These are phyloP conservation scores for Ceratobasidium sp. DNA, from an alignment of 1,284 basidiomycete species.

Conservation along the genomic window DNA sequence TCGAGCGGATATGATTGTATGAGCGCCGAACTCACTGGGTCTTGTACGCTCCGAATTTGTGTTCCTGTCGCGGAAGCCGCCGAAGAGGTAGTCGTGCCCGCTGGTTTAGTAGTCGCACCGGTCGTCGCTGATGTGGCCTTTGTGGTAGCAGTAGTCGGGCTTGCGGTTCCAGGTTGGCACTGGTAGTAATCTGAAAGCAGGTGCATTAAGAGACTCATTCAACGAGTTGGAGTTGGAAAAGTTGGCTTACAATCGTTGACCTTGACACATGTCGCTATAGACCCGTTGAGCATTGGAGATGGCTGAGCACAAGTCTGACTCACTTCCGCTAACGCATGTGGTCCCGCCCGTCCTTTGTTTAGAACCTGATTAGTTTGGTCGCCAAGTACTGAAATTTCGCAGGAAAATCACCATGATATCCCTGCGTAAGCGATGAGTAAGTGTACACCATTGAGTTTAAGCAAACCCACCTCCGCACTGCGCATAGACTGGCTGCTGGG, in stretches of 20 bases:
- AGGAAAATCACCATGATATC: conserved; percentile 15
- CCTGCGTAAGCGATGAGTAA: conserved; percentile 13
- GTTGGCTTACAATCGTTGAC: conserved; percentile 33
- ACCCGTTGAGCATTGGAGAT: neutral
- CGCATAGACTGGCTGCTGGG: conserved; percentile 36
- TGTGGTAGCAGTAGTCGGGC: conserved; percentile 17
- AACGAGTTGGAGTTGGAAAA: too few species aligned
- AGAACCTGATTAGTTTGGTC: neutral
- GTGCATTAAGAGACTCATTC: neutral
- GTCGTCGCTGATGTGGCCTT: neutral
- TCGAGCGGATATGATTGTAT: neutral
- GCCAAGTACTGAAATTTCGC: neutral
- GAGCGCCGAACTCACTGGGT: conserved; percentile 58
- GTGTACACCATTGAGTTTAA: neutral
- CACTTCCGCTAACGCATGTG: conserved; percentile 39
- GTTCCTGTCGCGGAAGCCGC: conserved; percentile 63
- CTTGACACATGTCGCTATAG: conserved; percentile 36
- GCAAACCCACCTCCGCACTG: conserved; percentile 31
- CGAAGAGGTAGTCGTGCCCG: conserved; percentile 29
- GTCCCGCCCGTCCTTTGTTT: conserved; percentile 38
- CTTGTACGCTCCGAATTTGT: conserved; percentile 67
- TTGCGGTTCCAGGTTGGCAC: conserved; percentile 30
- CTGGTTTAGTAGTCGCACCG: neutral
- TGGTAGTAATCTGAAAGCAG: conserved; percentile 34
- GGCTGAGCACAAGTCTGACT: neutral